A percentile compares a stretch with the other conserved stretches of the same genome.
phyloP scores from a whole-genome alignment of 2,329 filamentous ascomycete species.

The Apiospora aurea region DNA sequence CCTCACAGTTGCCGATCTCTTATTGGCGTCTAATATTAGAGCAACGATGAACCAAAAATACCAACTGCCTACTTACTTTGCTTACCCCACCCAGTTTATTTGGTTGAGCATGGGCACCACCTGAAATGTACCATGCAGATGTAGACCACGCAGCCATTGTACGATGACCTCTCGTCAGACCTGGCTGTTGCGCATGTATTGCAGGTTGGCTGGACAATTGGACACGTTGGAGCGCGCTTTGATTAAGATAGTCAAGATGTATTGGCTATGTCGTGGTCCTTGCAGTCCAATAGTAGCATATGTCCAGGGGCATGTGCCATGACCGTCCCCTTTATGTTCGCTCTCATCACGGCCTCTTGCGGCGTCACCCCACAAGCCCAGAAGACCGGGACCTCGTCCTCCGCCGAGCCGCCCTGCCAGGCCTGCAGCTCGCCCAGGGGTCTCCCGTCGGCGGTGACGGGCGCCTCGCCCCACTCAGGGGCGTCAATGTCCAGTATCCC shows the following conservation, averaged over 20 bases:
- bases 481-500: conserved; percentile 60
- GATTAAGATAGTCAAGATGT: not conserved
- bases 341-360: conserved; percentile 67
- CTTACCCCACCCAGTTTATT: not conserved
- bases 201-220: not conserved
- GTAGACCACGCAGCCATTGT: not conserved
- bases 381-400: conserved; percentile 61
- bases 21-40: not conserved
- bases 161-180: not conserved
- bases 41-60: not conserved
- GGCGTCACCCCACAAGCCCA: conserved; percentile 74
- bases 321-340: conserved; percentile 59
- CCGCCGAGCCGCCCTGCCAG: conserved; percentile 31
- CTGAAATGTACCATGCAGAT: not conserved
- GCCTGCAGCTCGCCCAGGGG: conserved; percentile 40
- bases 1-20: not conserved
- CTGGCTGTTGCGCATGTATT: not conserved
- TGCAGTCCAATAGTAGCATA: conserved; percentile 66
- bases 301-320: conserved; percentile 69
- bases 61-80: not conserved
- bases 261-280: conserved; percentile 46
- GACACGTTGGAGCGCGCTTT: not conserved
- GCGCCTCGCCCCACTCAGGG: conserved; percentile 65
- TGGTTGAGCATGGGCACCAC: not conserved
- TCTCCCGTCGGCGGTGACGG: conserved; percentile 48